Evolutionary conservation across 768 basidiomycete species (phyloP).

Genomic region (Trametes sanguinea): DNA sequence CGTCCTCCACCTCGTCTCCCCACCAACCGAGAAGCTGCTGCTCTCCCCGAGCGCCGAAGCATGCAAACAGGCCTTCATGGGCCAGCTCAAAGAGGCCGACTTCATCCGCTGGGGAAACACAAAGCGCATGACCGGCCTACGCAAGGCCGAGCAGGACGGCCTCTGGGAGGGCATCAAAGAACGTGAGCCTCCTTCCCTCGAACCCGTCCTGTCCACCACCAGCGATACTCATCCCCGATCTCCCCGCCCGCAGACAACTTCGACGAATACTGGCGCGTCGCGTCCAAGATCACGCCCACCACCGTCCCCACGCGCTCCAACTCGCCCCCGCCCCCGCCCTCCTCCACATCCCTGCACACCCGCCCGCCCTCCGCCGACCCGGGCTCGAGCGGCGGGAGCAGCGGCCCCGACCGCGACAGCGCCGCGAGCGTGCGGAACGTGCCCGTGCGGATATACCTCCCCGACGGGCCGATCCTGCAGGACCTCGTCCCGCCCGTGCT

Average conservation of each 20-base stretch:
- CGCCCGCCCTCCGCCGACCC: constrained; percentile 69
- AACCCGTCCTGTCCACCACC: too few species aligned
- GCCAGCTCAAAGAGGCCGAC: constrained; percentile 94
- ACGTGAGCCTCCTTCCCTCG: constrained; percentile 54
- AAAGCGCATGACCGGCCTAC: constrained; percentile 86
- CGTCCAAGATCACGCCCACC: constrained; percentile 88
- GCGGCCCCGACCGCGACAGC: constrained; percentile 67
- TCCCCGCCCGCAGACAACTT: constrained; percentile 73
- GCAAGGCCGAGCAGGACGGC: constrained; percentile 92
- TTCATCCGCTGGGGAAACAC: constrained; percentile 97
- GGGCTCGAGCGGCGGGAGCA: constrained; percentile 34
- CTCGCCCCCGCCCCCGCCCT: constrained; percentile 52
- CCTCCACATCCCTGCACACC: constrained; percentile 59
- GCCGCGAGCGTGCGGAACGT: constrained; percentile 87
- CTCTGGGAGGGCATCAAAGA: constrained; percentile 97
- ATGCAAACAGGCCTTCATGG: constrained; percentile 94
- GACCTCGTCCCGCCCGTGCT: constrained; percentile 81
- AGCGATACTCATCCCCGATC: too few species aligned
- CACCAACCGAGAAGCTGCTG: constrained; percentile 84
- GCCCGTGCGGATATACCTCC: constrained; percentile 88
- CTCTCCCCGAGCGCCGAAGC: constrained; percentile 79
- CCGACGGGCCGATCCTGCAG: constrained; percentile 87
- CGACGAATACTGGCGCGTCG: constrained; percentile 92
- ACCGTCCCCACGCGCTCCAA: constrained; percentile 61
- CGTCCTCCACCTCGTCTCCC: constrained; percentile 83